These are phyloP conservation scores for Malania oleifera DNA, from an alignment of 164 flowering plant genomes.

Conservation along the genomic window DNA sequence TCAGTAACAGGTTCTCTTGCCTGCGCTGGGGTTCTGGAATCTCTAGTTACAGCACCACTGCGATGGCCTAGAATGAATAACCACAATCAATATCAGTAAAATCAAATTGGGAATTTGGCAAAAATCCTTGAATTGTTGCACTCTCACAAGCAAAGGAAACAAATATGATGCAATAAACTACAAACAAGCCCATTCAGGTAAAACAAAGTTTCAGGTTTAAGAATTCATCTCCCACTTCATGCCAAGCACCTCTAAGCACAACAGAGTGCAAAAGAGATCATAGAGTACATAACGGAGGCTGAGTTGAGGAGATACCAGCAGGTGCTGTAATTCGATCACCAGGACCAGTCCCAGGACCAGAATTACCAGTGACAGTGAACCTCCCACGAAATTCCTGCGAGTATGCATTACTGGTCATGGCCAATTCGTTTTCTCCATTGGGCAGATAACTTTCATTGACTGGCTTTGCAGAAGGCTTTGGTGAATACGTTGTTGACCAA, in stretches of 20 bases:
- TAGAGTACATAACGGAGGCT: slow-evolving; percentile 4
- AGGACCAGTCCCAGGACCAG: slow-evolving; percentile 34
- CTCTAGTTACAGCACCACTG: slow-evolving; percentile 24
- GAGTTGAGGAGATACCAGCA: slow-evolving; percentile 19
- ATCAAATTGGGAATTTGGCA: background rate
- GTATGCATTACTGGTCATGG: slow-evolving; percentile 22
- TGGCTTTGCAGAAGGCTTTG: slow-evolving; percentile 35
- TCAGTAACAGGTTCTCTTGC: slow-evolving; percentile 29
- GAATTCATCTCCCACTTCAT: background rate
- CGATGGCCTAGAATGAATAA: slow-evolving; percentile 23
- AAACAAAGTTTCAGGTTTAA: background rate
- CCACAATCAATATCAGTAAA: background rate
- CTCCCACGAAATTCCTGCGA: slow-evolving; percentile 37
- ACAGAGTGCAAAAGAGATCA: background rate
- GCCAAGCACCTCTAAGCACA: background rate
- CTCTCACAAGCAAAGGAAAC: too few relatives aligned
- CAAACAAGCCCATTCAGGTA: too few relatives aligned
- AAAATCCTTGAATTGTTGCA: background rate
- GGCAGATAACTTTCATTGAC: slow-evolving; percentile 28
- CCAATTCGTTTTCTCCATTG: slow-evolving; percentile 35
- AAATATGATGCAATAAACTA: too few relatives aligned
- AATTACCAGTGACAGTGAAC: slow-evolving; percentile 26
- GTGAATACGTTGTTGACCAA: slow-evolving; percentile 74
- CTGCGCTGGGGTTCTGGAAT: slow-evolving; percentile 26
- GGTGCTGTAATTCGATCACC: slow-evolving; percentile 27